phyloP scores from a whole-genome alignment of 2,329 filamentous ascomycete genomes.

The Reticulascus tulasneorum region DNA sequence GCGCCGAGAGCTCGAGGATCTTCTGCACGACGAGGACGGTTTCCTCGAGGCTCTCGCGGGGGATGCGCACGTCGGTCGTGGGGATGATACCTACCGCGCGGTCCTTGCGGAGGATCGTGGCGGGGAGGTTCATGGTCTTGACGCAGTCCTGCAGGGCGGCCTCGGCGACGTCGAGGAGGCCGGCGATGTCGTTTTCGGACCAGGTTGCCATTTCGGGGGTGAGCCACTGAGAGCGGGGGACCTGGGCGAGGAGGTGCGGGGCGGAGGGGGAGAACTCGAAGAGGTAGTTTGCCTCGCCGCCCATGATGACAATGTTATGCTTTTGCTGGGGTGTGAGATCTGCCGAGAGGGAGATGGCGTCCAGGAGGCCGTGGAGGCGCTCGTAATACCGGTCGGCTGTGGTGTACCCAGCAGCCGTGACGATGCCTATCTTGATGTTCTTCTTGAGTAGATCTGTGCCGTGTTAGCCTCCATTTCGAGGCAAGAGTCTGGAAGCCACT shows the following conservation, averaged over 20 bases:
- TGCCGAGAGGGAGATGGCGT: conserved; percentile 63
- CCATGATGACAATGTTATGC: conserved; percentile 83
- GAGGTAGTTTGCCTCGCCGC: conserved; percentile 93
- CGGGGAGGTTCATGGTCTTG: conserved; percentile 72
- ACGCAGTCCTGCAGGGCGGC: conserved; percentile 78
- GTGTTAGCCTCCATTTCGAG: conserved; percentile 2
- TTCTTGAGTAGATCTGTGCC: conserved; percentile 63
- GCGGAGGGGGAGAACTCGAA: conserved; percentile 70
- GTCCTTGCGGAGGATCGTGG: conserved; percentile 80
- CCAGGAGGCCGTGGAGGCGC: conserved; percentile 80
- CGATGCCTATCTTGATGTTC: conserved; percentile 85
- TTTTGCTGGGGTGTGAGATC: conserved; percentile 63
- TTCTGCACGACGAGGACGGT: conserved; percentile 93
- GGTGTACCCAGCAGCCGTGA: conserved; percentile 93
- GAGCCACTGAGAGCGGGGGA: conserved; percentile 65
- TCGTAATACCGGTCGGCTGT: conserved; percentile 82
- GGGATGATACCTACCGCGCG: conserved; percentile 78
- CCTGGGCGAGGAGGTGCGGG: conserved; percentile 64
- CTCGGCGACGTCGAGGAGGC: conserved; percentile 87
- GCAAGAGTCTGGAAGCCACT: conserved; percentile 5
- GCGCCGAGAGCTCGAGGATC: conserved; percentile 75
- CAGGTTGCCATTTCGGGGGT: conserved; percentile 74
- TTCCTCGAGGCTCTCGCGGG: conserved; percentile 88
- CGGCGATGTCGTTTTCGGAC: conserved; percentile 71
- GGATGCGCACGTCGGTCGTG: conserved; percentile 62